Conservation (phyloP, 1,284 basidiomycete species). For the Meira nashicola region DNA sequence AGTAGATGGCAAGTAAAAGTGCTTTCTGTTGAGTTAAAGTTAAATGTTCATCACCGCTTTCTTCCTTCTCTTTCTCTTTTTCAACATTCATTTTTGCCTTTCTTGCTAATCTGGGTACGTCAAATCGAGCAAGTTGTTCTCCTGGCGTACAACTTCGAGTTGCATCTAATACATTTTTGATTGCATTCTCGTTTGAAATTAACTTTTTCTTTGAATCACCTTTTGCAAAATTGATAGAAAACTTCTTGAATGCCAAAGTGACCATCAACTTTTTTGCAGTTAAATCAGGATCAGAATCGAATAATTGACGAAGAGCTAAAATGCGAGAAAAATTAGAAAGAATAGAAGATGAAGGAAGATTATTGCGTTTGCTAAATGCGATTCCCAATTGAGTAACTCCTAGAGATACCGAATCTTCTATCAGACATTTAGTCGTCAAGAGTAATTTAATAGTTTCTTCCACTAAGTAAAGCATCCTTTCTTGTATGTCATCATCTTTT, state of each 20-base stretch:
- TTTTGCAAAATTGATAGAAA: background rate
- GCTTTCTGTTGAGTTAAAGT: background rate
- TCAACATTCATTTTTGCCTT: background rate
- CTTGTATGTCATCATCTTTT: constrained; percentile 1
- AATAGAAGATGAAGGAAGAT: background rate
- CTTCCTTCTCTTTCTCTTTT: constrained; percentile 2
- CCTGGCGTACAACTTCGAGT: constrained; percentile 1
- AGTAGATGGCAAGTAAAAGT: constrained; percentile 4
- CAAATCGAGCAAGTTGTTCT: background rate
- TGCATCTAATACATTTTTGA: background rate
- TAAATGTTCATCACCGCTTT: background rate
- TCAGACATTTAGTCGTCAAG: background rate
- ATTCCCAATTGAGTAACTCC: background rate
- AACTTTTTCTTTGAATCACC: background rate
- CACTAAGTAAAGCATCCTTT: background rate
- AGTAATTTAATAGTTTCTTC: background rate
- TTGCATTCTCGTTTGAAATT: background rate
- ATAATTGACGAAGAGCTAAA: background rate
- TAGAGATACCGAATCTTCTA: background rate
- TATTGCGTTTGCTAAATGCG: background rate
- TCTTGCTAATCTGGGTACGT: background rate
- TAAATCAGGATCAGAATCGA: background rate
- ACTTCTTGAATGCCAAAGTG: background rate
- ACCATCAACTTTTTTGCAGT: background rate
- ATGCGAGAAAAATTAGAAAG: background rate